Conservation (phyloP, 116 monocot species). For the Posidonia oceanica region DNA sequence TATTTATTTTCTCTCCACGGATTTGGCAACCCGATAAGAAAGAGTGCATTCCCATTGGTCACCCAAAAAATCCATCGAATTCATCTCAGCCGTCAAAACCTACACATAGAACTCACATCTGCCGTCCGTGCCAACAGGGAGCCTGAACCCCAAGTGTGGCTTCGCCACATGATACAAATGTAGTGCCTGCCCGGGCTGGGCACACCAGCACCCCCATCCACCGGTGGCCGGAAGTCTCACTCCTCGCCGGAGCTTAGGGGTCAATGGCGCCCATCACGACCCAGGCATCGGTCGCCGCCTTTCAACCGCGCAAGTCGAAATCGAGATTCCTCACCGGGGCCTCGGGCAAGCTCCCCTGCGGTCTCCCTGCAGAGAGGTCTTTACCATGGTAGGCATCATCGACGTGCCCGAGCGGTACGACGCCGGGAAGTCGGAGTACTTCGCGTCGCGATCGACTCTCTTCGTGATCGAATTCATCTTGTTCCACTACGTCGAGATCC, state of each 20-base stretch:
- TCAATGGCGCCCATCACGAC: conserved; percentile 39
- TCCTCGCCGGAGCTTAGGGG: not conserved
- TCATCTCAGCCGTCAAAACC: conserved; percentile 11
- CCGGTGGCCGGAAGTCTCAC: not conserved
- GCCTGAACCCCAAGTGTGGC: not conserved
- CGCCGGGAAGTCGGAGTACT: conserved; percentile 80
- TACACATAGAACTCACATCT: not conserved
- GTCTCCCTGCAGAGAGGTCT: conserved; percentile 41
- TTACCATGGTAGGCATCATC: conserved; percentile 76
- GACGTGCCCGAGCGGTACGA: conserved; percentile 68
- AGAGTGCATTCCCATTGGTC: conserved; percentile 36
- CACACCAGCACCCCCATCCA: not conserved
- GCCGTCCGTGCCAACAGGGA: conserved; percentile 17
- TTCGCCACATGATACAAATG: conserved; percentile 40
- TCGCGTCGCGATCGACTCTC: conserved; percentile 53
- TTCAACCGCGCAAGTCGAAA: conserved; percentile 37
- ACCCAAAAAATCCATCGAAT: not conserved
- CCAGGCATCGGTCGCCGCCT: conserved; percentile 43
- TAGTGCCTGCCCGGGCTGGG: not conserved
- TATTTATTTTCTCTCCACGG: conserved; percentile 6
- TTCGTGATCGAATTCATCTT: conserved; percentile 95
- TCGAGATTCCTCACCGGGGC: conserved; percentile 49
- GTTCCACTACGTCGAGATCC: conserved; percentile 93
- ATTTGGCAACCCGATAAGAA: conserved; percentile 68
- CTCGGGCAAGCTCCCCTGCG: conserved; percentile 30